Evolutionary conservation across 1,284 basidiomycete species (phyloP).

Genomic region (Cystobasidium slooffiae): DNA sequence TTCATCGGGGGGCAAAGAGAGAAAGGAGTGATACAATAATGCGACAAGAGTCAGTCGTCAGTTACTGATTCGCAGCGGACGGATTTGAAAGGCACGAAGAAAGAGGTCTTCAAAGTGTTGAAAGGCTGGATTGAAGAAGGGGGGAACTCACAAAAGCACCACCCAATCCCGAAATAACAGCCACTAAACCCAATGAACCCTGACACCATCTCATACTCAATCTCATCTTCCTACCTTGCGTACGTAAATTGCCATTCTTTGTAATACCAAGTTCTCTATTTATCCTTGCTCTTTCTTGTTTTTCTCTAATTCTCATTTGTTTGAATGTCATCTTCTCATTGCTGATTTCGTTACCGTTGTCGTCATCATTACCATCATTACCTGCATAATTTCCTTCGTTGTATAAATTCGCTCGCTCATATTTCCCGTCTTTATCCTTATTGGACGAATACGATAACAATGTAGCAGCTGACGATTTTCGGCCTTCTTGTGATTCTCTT

Average conservation of each 20-base stretch:
- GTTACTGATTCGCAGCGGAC: background rate
- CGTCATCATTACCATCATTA: background rate
- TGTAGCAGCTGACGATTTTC: background rate
- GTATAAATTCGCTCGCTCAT: background rate
- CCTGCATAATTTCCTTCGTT: background rate
- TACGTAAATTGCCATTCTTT: slow-evolving; percentile 14
- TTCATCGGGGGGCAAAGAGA: background rate
- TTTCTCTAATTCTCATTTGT: slow-evolving; percentile 21
- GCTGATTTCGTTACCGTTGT: background rate
- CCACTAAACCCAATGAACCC: slow-evolving; percentile 11
- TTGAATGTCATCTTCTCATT: slow-evolving; percentile 32
- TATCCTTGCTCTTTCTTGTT: slow-evolving; percentile 18
- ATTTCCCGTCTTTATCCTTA: background rate
- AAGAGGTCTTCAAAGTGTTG: background rate
- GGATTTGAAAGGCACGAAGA: background rate
- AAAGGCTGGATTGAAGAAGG: background rate
- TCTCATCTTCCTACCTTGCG: slow-evolving; percentile 10
- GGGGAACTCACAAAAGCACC: slow-evolving; percentile 28
- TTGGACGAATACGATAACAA: too few relatives aligned
- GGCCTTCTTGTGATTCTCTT: background rate
- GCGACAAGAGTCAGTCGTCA: background rate
- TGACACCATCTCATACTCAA: slow-evolving; percentile 26
- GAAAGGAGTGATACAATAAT: background rate
- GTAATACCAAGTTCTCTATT: slow-evolving; percentile 30
- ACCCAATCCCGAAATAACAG: slow-evolving; percentile 25